Evolutionary conservation across 495 filamentous ascomycete genomes (phyloP), one percentile per base, ranked within the genome.

Genomic region (Pseudoneurospora amorphoporcata): DNA sequence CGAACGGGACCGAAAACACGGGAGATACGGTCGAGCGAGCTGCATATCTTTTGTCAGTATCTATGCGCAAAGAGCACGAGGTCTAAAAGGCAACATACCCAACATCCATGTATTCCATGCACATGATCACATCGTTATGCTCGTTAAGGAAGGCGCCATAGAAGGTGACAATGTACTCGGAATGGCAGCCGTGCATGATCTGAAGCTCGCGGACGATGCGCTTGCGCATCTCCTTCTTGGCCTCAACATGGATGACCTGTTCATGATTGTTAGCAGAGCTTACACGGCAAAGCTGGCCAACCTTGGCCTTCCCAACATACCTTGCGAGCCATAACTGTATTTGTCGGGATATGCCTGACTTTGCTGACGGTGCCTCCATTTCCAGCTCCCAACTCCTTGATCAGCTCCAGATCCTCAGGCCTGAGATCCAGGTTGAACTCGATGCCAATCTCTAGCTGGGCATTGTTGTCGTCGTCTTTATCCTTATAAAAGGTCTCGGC

Each of bases 81-180:
- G 40, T 8, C n/a, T 32, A 19, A n/a, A 65, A 69, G 45, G 47
- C 16, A 19, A 82, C 90, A 80, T 88, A 99, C 95, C 96, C 96
- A 82, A 94, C 93, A 84, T 99, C 95, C 94, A 97, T 97, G 78
- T 99, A 98, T 80, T 99, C 95, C 95, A 99, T 99, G 80, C 95
- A 99, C 91, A 99, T 91, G 73, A 98, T 94, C 73, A 99, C 96
- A 83, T 98, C 95, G 74, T 95, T 92, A 65, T 91, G 91, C 76
- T 97, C 93, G 76, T 97, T 97, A 72, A 98, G 87, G 82, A 98
- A 98, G 32, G 95, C 95, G 68, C 95, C 95, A 77, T 98, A 98
- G 81, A 98, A 98, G 16, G 90, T 96, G 35, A 99, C 95, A 76
- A 99, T 98, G 79, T 94, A 93, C 47, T 94, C 92, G 8, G 92